phyloP scores from a whole-genome alignment of 2,329 filamentous ascomycete species.

The Rasamsonia emersonii region DNA sequence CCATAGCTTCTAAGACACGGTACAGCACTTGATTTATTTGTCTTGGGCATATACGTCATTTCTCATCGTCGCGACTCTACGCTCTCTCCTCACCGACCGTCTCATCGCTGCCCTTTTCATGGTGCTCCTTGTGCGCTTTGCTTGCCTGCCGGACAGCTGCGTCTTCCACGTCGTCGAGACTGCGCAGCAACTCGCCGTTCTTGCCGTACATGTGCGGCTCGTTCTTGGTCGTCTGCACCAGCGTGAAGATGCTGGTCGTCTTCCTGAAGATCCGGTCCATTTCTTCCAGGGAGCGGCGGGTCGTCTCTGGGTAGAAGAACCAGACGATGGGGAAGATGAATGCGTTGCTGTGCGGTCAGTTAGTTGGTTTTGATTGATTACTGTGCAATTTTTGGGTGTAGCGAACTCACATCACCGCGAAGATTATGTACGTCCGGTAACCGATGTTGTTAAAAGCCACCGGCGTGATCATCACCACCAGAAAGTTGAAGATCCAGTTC shows the following conservation, averaged over 20 bases:
- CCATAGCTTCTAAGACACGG: too few relatives aligned
- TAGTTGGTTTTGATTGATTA: slow-evolving; percentile 5
- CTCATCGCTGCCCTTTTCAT: too few relatives aligned
- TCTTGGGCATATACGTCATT: too few relatives aligned
- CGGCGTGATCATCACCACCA: slow-evolving; percentile 60
- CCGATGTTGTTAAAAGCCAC: slow-evolving; percentile 49
- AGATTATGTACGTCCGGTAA: slow-evolving; percentile 50
- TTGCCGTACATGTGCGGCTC: slow-evolving; percentile 51
- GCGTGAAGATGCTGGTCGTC: slow-evolving; percentile 40
- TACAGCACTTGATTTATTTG: too few relatives aligned
- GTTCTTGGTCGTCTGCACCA: slow-evolving; percentile 42
- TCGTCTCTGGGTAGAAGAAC: slow-evolving; percentile 55
- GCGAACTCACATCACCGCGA: slow-evolving; percentile 44
- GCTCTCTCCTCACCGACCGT: too few relatives aligned
- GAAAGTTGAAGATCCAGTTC: slow-evolving; percentile 56
- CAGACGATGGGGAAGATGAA: slow-evolving; percentile 49
- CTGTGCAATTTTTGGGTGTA: slow-evolving; percentile 1
- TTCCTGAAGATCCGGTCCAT: slow-evolving; percentile 61
- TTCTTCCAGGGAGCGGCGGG: slow-evolving; percentile 55
- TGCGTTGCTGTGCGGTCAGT: slow-evolving; percentile 39
- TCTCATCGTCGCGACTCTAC: too few relatives aligned
- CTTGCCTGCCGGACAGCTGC: too few relatives aligned
- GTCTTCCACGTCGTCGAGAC: too few relatives aligned
- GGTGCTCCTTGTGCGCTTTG: too few relatives aligned
- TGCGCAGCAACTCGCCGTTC: slow-evolving; percentile 49